Conservation (phyloP, 2,329 filamentous ascomycete genomes). For the Diaporthe citrichinensis region DNA sequence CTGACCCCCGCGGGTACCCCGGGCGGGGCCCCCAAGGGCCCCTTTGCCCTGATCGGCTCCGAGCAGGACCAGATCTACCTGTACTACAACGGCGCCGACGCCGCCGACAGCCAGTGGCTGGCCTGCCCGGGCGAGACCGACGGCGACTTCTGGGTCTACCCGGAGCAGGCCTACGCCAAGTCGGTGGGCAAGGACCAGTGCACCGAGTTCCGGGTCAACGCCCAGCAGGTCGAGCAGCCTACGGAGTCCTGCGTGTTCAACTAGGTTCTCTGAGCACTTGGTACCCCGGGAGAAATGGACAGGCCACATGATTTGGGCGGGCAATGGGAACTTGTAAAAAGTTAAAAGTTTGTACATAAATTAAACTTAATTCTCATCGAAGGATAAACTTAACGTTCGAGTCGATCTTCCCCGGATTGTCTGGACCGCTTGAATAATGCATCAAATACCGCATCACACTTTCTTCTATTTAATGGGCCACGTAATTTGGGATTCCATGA, state of each 20-base stretch:
- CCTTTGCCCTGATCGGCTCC: conserved; percentile 12
- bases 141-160: conserved; percentile 21
- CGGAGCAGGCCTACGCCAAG: conserved; percentile 16
- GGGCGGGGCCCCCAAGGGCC: not conserved
- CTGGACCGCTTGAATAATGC: not conserved
- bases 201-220: conserved; percentile 17
- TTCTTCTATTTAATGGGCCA: not conserved
- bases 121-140: conserved; percentile 21
- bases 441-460: not conserved
- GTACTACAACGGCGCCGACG: conserved; percentile 19
- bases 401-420: not conserved
- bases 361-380: not conserved
- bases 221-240: conserved; percentile 1
- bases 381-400: conserved; percentile 1
- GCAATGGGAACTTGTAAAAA: not conserved
- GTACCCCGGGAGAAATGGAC: not conserved
- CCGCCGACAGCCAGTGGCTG: conserved; percentile 17
- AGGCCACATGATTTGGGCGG: not conserved
- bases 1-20: conserved; percentile 1
- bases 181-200: conserved; percentile 5
- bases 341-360: not conserved
- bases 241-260: conserved; percentile 9
- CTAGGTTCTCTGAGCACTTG: not conserved
- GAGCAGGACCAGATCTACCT: conserved; percentile 31
- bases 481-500: not conserved